phyloP scores from a whole-genome alignment of 441 rosid genomes.

The Adansonia madagascariensis region DNA sequence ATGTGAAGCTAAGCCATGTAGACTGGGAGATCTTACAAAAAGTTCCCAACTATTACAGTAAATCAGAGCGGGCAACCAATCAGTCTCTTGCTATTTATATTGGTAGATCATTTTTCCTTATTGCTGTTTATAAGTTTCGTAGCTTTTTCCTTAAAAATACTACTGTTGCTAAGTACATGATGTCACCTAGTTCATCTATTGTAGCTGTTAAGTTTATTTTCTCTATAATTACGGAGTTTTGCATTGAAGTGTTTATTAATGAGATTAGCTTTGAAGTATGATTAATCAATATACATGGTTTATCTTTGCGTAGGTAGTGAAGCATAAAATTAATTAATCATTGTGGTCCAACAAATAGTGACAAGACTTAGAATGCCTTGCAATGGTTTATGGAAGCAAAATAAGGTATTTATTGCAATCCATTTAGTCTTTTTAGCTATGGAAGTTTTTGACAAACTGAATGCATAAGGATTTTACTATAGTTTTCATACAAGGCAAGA shows the following conservation, averaged over 20 bases:
- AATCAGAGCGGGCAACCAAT: conserved; percentile 79
- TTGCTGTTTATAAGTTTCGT: conserved; percentile 58
- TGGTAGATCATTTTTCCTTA: conserved; percentile 81
- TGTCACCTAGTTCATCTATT: conserved; percentile 64
- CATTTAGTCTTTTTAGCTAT: conserved; percentile 85
- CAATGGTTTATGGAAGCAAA: conserved; percentile 91
- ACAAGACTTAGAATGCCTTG: conserved; percentile 92
- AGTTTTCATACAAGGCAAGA: conserved; percentile 90
- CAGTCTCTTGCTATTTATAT: conserved; percentile 86
- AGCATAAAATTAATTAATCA: conserved; percentile 79
- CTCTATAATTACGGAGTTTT: conserved; percentile 81
- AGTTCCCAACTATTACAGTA: conserved; percentile 51
- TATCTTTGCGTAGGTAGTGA: conserved; percentile 90
- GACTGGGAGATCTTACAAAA: conserved; percentile 53
- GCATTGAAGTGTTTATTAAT: conserved; percentile 71
- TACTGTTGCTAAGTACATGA: conserved; percentile 50
- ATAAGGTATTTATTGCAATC: conserved; percentile 90
- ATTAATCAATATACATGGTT: conserved; percentile 77
- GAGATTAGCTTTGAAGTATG: conserved; percentile 67
- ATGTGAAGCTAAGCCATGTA: conserved; percentile 38
- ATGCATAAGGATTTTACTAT: conserved; percentile 78
- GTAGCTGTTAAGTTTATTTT: conserved; percentile 72
- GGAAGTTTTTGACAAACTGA: conserved; percentile 97
- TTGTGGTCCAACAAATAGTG: conserved; percentile 96
- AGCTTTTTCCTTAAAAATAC: conserved; percentile 55